Evolutionary conservation across 345 rosid species (phyloP).

Genomic region (Lumnitzera racemosa): DNA sequence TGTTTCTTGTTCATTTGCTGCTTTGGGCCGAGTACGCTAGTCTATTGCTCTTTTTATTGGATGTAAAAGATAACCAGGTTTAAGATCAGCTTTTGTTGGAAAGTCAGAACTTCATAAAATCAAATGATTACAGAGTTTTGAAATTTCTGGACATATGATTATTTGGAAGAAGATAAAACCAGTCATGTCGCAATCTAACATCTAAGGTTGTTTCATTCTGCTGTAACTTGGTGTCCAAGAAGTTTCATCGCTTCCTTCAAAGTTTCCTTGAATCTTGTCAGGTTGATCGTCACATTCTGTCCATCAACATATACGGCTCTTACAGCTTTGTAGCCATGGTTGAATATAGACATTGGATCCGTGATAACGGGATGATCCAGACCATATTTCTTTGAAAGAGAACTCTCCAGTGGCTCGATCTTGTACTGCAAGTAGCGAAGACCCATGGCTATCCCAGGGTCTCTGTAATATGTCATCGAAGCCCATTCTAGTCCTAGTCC

Average conservation of each 20-base stretch:
- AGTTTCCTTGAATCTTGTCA: constrained; percentile 21
- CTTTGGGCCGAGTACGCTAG: too few relatives aligned
- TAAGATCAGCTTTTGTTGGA: too few relatives aligned
- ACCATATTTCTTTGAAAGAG: constrained; percentile 17
- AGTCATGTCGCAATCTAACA: background rate
- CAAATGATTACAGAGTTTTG: too few relatives aligned
- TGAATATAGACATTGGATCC: constrained; percentile 13
- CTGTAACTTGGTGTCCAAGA: background rate
- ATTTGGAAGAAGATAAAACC: too few relatives aligned
- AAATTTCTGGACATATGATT: too few relatives aligned
- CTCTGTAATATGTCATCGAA: constrained; percentile 13
- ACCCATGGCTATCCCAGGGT: constrained; percentile 27
- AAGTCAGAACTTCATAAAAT: too few relatives aligned
- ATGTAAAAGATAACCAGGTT: too few relatives aligned
- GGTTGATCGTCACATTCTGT: constrained; percentile 24
- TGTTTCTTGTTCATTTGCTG: too few relatives aligned
- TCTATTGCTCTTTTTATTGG: too few relatives aligned
- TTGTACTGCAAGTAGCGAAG: constrained; percentile 30
- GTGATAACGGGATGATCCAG: constrained; percentile 25
- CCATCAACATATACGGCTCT: constrained; percentile 25
- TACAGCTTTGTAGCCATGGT: constrained; percentile 17
- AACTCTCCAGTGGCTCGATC: constrained; percentile 32
- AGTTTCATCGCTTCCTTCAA: constrained; percentile 22
- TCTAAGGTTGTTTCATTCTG: background rate
- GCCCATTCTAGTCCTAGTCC: constrained; percentile 33